These are phyloP conservation scores for Komagataella kurtzmanii DNA, from an alignment of 805 yeast species.

Conservation along the genomic window DNA sequence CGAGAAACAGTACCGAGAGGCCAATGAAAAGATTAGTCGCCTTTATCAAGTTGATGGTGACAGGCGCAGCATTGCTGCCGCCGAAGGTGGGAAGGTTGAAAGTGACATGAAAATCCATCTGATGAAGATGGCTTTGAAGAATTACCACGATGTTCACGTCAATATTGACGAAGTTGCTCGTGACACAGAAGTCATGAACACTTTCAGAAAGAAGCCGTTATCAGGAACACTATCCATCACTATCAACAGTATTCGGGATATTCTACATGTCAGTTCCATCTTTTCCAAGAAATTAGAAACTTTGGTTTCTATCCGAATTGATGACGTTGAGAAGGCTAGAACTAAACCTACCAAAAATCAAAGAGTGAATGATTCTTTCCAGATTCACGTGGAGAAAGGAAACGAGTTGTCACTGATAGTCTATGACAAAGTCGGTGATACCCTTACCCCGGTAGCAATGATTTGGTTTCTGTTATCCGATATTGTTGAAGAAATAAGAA, in stretches of 20 bases:
- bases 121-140: conserved; percentile 68
- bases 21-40: conserved; percentile 78
- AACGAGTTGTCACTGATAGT: conserved; percentile 85
- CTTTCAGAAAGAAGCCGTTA: conserved; percentile 70
- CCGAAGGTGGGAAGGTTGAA: conserved; percentile 77
- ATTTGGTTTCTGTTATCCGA: conserved; percentile 87
- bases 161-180: conserved; percentile 52
- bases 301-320: conserved; percentile 65
- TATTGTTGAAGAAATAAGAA: conserved; percentile 87
- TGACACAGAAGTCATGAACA: conserved; percentile 51
- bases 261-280: conserved; percentile 81
- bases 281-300: conserved; percentile 73
- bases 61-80: conserved; percentile 70
- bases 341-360: conserved; percentile 68
- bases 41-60: conserved; percentile 89
- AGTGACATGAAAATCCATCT: conserved; percentile 76
- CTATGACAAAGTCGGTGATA: conserved; percentile 63
- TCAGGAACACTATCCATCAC: conserved; percentile 68
- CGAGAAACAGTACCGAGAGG: conserved; percentile 86
- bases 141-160: conserved; percentile 83
- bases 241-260: conserved; percentile 72
- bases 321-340: conserved; percentile 72
- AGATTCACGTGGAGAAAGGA: conserved; percentile 74
- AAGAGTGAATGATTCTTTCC: conserved; percentile 74
- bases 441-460: conserved; percentile 75